These are phyloP conservation scores for Salvia hispanica DNA, from an alignment of 257 asterid species.

Conservation along the genomic window DNA sequence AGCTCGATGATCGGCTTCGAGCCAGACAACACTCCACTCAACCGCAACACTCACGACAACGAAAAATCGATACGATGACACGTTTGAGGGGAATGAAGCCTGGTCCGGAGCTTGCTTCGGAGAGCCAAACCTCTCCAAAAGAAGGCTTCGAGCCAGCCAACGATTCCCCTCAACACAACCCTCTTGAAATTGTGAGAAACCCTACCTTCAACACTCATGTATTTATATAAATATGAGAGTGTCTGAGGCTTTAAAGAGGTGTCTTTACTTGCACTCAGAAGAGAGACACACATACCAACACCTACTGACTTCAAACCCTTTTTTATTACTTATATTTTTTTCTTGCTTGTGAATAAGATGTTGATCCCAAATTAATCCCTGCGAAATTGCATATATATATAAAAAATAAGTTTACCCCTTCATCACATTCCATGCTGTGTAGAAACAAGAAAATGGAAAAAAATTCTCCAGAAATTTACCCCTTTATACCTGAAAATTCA, in stretches of 20 bases:
- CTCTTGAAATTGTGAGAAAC: slow-evolving; percentile 7
- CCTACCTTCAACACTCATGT: slow-evolving; percentile 32
- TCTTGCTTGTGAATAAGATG: slow-evolving; percentile 46
- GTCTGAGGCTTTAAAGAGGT: neutral
- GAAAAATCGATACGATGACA: neutral
- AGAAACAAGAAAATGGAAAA: slow-evolving; percentile 23
- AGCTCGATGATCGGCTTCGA: slow-evolving; percentile 39
- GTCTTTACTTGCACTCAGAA: slow-evolving; percentile 23
- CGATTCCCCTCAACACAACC: slow-evolving; percentile 63
- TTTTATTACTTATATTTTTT: neutral
- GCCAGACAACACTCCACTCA: slow-evolving; percentile 66
- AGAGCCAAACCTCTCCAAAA: slow-evolving; percentile 37
- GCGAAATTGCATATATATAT: slow-evolving; percentile 34
- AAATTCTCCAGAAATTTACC: slow-evolving; percentile 2
- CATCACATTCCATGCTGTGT: slow-evolving; percentile 26
- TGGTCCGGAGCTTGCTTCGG: slow-evolving; percentile 68
- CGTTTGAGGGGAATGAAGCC: slow-evolving; percentile 90
- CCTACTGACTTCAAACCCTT: slow-evolving; percentile 41
- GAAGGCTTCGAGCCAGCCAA: slow-evolving; percentile 75
- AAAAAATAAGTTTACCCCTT: neutral
- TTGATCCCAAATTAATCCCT: slow-evolving; percentile 45
- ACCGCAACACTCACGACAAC: slow-evolving; percentile 38
- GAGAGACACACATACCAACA: slow-evolving; percentile 51
- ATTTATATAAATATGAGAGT: slow-evolving; percentile 26
- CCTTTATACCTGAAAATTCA: slow-evolving; percentile 20